Evolutionary conservation across 1,284 basidiomycete species (phyloP).

Genomic region (Phlebopus sp.): DNA sequence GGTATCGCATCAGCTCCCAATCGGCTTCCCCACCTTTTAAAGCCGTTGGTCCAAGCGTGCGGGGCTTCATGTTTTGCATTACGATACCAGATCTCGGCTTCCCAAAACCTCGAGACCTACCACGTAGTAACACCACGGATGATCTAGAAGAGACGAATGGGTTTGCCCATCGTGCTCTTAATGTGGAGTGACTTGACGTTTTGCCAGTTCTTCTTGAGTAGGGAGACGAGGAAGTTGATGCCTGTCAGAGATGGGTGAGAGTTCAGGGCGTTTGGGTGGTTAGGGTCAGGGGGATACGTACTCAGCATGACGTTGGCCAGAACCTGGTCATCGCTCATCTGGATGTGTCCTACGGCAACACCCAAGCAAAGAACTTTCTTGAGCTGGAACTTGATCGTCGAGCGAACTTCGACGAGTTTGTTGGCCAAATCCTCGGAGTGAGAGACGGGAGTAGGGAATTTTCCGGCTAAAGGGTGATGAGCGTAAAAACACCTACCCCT

Average conservation of each 20-base stretch:
- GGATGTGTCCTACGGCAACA: constrained; percentile 96
- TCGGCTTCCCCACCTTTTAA: constrained; percentile 63
- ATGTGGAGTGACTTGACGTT: constrained; percentile 99
- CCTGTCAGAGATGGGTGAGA: constrained; percentile 42
- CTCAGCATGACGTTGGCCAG: constrained; percentile 96
- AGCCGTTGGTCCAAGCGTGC: constrained; percentile 91
- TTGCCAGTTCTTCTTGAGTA: constrained; percentile 99
- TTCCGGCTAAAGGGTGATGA: constrained; percentile 67
- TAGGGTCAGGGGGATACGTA: constrained; percentile 38
- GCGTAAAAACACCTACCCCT: constrained; percentile 1
- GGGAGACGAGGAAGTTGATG: constrained; percentile 99
- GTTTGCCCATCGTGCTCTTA: constrained; percentile 99
- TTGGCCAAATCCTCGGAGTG: constrained; percentile 89
- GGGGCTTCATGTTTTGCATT: constrained; percentile 87
- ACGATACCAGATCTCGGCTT: constrained; percentile 38
- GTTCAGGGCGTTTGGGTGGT: background rate
- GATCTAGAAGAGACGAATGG: constrained; percentile 85
- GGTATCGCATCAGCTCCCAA: constrained; percentile 75
- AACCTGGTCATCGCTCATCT: constrained; percentile 98
- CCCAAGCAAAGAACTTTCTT: constrained; percentile 99
- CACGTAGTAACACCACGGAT: constrained; percentile 6
- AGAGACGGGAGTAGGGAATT: constrained; percentile 98
- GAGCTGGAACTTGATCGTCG: constrained; percentile 99
- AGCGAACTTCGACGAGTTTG: constrained; percentile 95
- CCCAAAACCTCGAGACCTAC: constrained; percentile 17